Evolutionary conservation across 176 grass and related monocot species (phyloP), one percentile per base, ranked within the genome.

Genomic region (Pontederia crassipes): DNA sequence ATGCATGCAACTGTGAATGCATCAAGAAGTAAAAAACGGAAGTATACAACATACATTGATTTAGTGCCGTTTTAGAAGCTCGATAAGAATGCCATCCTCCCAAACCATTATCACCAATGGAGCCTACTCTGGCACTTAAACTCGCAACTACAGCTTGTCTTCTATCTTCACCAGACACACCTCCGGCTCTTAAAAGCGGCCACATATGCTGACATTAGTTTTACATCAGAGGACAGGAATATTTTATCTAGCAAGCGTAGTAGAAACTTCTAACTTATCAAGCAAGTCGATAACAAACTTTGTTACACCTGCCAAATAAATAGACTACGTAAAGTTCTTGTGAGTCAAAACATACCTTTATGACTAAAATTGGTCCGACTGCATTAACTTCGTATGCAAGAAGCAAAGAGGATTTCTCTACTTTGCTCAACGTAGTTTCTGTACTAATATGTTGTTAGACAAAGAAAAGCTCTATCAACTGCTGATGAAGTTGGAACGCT

Each of bases 41-140:
- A 17, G 18, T 28, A 53, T n/a, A 62, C 52, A 18, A 24, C 68
- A 80, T 80, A 88, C 87, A 80, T 72, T 96, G 86, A 75, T 90
- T 90, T 62, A 90, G 55, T 11, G 91, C 83, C 12, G 91, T 61
- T 85, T 97, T 91, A 26, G 83, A 97, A 74, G 92, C 75, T 66
- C 92, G 85, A 49, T 96, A 96, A 14, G 92, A 82, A 67, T 90
- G 83, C 92, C 92, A 96, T 56, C 92, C 87, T 47, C 83, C 92
- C 61, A 96, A 56, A 55, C 66, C 55, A 27, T 96, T 96, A 15
- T 96, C 87, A 8, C 92, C 87, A 29, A 96, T 83, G 0, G 83
- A 96, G 49, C 87, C 82, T 53, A 88, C 92, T 72, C 87, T 86
- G 3, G 81, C 87, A 10, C 87, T 96, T 70, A 96, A 63, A 55